These are phyloP conservation scores for Cicer yamashitae DNA, from an alignment of 306 rosid species.

Conservation along the genomic window DNA sequence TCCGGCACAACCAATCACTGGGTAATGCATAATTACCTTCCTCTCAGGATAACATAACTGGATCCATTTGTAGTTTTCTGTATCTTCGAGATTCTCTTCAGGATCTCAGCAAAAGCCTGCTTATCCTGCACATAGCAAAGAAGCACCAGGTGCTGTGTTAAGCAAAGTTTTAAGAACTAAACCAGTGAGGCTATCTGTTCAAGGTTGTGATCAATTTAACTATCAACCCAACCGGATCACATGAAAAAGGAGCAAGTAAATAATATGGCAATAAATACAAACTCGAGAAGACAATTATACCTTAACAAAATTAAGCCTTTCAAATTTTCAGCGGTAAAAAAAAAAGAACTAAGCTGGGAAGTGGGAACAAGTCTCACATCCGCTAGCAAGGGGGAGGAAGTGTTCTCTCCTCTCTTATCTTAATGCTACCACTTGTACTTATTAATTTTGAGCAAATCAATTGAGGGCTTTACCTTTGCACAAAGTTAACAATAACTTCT, in stretches of 20 bases:
- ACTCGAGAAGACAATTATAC: background rate
- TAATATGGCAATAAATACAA: conserved; percentile 6
- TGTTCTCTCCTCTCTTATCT: conserved; percentile 14
- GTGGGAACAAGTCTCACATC: conserved; percentile 11
- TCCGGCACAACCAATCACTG: conserved; percentile 17
- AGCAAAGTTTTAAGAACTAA: conserved; percentile 33
- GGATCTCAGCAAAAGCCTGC: conserved; percentile 83
- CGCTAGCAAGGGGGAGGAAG: background rate
- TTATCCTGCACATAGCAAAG: conserved; percentile 72
- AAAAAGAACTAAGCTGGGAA: conserved; percentile 7
- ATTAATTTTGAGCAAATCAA: conserved; percentile 19
- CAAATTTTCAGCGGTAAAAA: too few species aligned
- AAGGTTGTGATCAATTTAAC: conserved; percentile 18
- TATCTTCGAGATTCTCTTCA: conserved; percentile 87
- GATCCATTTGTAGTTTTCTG: conserved; percentile 72
- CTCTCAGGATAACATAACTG: conserved; percentile 77
- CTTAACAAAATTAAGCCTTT: background rate
- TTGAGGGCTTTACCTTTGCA: conserved; percentile 12
- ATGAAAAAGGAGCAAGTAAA: conserved; percentile 22
- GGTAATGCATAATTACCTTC: conserved; percentile 41
- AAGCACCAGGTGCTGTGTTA: conserved; percentile 9
- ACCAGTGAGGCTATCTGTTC: conserved; percentile 1
- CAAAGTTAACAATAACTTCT: background rate
- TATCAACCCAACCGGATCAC: conserved; percentile 1
- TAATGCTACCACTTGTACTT: conserved; percentile 3